Evolutionary conservation across 768 basidiomycete genomes (phyloP).

Genomic region (Termitomyces titanicus): DNA sequence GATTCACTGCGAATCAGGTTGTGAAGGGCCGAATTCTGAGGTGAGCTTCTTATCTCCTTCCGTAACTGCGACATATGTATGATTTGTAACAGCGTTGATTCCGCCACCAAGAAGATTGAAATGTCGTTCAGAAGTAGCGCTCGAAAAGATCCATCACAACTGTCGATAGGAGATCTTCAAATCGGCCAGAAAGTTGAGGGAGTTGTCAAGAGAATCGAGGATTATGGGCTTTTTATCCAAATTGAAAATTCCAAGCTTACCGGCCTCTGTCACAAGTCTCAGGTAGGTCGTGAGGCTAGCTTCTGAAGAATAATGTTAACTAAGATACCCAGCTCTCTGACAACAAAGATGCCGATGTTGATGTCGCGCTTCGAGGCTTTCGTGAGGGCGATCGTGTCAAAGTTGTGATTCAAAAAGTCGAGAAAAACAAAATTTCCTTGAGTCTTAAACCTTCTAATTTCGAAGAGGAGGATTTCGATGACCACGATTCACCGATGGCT

Average conservation of each 20-base stretch:
- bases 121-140: constrained; percentile 81
- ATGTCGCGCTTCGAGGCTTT: constrained; percentile 76
- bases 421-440: constrained; percentile 77
- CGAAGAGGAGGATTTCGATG: constrained; percentile 55
- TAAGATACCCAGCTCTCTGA: constrained; percentile 69
- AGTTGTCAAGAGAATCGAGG: constrained; percentile 75
- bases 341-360: constrained; percentile 76
- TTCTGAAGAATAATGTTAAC: not conserved
- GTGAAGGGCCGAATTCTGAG: constrained; percentile 83
- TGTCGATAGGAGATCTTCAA: constrained; percentile 54
- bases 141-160: constrained; percentile 34
- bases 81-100: constrained; percentile 55
- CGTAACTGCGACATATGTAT: constrained; percentile 1
- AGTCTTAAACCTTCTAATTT: constrained; percentile 91
- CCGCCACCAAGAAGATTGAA: constrained; percentile 76
- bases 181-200: constrained; percentile 83
- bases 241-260: constrained; percentile 81
- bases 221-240: constrained; percentile 90
- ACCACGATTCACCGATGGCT: constrained; percentile 28
- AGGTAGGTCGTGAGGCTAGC: constrained; percentile 45
- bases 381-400: constrained; percentile 85
- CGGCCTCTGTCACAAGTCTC: constrained; percentile 92
- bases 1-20: constrained; percentile 75
- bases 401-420: constrained; percentile 68
- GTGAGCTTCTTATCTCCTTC: constrained; percentile 33